Evolutionary conservation across 306 rosid genomes (phyloP).

Genomic region (Castanea mollissima): DNA sequence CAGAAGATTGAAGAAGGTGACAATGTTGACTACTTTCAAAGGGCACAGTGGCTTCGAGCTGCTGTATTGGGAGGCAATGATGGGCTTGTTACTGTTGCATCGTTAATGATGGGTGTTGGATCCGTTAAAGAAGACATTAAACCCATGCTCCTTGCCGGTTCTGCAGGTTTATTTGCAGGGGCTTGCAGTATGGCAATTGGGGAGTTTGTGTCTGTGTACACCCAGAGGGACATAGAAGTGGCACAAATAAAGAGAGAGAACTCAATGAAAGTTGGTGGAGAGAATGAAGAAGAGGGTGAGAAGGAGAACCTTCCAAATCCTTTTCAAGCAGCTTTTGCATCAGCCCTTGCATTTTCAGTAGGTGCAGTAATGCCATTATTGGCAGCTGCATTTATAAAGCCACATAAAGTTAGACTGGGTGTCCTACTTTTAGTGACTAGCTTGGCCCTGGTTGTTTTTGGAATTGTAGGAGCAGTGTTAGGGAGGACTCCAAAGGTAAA

Average conservation of each 20-base stretch:
- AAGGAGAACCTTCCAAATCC: constrained; percentile 37
- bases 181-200: constrained; percentile 40
- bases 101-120: constrained; percentile 34
- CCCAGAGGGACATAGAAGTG: constrained; percentile 31
- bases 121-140: constrained; percentile 24
- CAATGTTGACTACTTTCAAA: constrained; percentile 19
- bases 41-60: constrained; percentile 41
- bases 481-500: constrained; percentile 29
- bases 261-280: neutral
- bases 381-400: constrained; percentile 27
- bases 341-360: constrained; percentile 36
- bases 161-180: constrained; percentile 35
- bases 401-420: constrained; percentile 24
- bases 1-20: neutral
- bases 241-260: constrained; percentile 14
- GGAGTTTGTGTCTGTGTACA: constrained; percentile 35
- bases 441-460: constrained; percentile 43
- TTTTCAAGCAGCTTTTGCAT: constrained; percentile 43
- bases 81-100: constrained; percentile 24
- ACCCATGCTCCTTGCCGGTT: constrained; percentile 28
- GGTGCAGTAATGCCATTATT: constrained; percentile 45
- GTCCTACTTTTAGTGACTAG: constrained; percentile 31
- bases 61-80: constrained; percentile 32
- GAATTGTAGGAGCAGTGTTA: constrained; percentile 34
- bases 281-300: neutral